Base-by-base conservation (phyloP, 305 asterid species). In the Ilex paraguariensis region DNA sequence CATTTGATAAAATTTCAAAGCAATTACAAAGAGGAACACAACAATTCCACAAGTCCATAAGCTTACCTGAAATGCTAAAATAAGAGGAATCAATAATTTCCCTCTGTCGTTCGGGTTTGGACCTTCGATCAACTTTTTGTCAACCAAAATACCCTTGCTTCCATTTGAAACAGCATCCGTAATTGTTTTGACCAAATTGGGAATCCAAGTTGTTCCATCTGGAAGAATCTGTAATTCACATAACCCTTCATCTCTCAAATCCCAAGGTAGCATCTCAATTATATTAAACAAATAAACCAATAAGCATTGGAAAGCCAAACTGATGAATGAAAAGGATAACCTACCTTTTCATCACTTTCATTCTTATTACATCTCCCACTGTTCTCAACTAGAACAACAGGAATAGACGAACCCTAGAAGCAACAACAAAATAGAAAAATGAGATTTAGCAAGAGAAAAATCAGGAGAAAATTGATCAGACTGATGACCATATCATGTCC, bases 341-440 rank as follows among this genome's bases (percentile, higher is more conserved):
- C 51, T 39, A 91, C 98, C 99, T 91, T 94, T 77, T 91, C 99
- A 8, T 88, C 97, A 52, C 66, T 53, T 56, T 94, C 95, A 62
- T 94, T 94, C 93, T 91, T 94, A 82, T 74, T 79, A 66, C 99
- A 91, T 72, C 99, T 86, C 66, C 96, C 95, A 30, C 96, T 94
- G 75, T 94, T 94, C 81, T 94, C 98, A 73, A 87, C 98, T 84
- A 94, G 79, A 64, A 87, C 96, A 62, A 91, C 88, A 10, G 96
- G 88, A 66, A 91, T 73, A 7, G 72, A 72, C 66, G 70, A 75
- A 33, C 66, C 83, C 99, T 94, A 66, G 36, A 57, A 71, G 65
- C 14, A 56, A 32, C 56, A 64, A 70, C 57, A 69, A 52, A 60
- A 55, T 36, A 62, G 53, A 61, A 13, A 48, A 73, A 72, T 15